Conservation (phyloP, 805 yeast species). For the Candida mattraensis region DNA sequence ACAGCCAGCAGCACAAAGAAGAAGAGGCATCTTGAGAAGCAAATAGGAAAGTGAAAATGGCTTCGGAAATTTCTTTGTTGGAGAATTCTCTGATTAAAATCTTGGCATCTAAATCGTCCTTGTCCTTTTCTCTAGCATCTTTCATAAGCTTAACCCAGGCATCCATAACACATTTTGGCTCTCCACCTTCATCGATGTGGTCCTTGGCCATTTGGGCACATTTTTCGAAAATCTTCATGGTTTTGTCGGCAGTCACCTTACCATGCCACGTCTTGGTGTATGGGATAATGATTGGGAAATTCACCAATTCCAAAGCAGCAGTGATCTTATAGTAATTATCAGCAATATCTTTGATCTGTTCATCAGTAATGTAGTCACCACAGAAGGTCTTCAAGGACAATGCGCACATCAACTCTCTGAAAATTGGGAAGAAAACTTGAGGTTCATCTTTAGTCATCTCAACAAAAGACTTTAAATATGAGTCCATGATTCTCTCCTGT, state of each 20-base stretch:
- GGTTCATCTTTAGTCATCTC: conserved; percentile 59
- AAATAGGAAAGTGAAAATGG: conserved; percentile 92
- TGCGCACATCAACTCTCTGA: conserved; percentile 96
- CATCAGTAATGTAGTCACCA: conserved; percentile 92
- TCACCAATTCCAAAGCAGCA: conserved; percentile 94
- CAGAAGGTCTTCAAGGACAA: conserved; percentile 90
- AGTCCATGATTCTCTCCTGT: conserved; percentile 82
- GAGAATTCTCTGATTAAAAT: conserved; percentile 76
- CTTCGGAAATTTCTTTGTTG: conserved; percentile 91
- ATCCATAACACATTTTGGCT: conserved; percentile 89
- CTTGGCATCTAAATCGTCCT: conserved; percentile 52
- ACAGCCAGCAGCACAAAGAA: conserved; percentile 96
- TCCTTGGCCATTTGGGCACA: conserved; percentile 89
- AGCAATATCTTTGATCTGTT: conserved; percentile 82
- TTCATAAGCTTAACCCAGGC: conserved; percentile 90
- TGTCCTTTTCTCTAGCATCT: conserved; percentile 55
- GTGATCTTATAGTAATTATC: conserved; percentile 92
- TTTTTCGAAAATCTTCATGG: conserved; percentile 85
- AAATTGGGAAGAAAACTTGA: conserved; percentile 80
- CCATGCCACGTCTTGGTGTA: conserved; percentile 99
- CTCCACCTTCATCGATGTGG: conserved; percentile 73
- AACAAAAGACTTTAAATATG: conserved; percentile 68
- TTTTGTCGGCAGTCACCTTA: conserved; percentile 85
- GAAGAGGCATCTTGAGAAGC: conserved; percentile 99
- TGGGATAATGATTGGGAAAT: conserved; percentile 95